Percentiles rank a stretch among this genome's conserved stretches.
These are phyloP conservation scores for Neurospora hispaniola DNA, from an alignment of 495 filamentous ascomycete species.

Conservation along the genomic window DNA sequence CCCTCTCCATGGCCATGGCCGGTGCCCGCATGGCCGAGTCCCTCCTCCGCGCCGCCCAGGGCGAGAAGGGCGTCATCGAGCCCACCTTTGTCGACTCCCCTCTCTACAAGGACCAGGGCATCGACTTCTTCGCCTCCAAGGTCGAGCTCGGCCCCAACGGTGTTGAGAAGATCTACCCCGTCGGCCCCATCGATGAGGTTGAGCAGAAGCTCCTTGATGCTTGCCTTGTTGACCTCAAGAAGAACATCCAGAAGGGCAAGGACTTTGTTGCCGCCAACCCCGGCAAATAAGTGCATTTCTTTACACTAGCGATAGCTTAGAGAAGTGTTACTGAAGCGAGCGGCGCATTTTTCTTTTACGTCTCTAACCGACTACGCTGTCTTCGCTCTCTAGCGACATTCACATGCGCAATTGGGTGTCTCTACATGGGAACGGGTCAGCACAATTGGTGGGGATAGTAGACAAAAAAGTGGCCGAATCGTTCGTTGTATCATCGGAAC, in stretches of 20 bases:
- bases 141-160: constrained; percentile 95
- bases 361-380: background rate
- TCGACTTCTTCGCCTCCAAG: constrained; percentile 88
- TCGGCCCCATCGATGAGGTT: constrained; percentile 70
- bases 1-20: constrained; percentile 97
- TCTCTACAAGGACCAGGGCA: constrained; percentile 92
- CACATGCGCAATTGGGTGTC: background rate
- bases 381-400: background rate
- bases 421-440: background rate
- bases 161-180: constrained; percentile 79
- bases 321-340: background rate
- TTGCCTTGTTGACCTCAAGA: constrained; percentile 77
- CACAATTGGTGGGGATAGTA: background rate
- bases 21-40: constrained; percentile 95
- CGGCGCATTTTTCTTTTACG: background rate
- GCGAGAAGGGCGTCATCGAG: constrained; percentile 91
- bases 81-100: constrained; percentile 95
- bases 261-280: constrained; percentile 43
- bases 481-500: background rate
- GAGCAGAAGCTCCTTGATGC: constrained; percentile 86
- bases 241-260: constrained; percentile 53
- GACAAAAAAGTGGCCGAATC: background rate
- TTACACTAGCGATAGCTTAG: background rate
- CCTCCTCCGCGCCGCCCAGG: constrained; percentile 82
- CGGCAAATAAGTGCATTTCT: constrained; percentile 32